phyloP scores from a whole-genome alignment of 2,329 filamentous ascomycete genomes.

The Fusarium sp. region DNA sequence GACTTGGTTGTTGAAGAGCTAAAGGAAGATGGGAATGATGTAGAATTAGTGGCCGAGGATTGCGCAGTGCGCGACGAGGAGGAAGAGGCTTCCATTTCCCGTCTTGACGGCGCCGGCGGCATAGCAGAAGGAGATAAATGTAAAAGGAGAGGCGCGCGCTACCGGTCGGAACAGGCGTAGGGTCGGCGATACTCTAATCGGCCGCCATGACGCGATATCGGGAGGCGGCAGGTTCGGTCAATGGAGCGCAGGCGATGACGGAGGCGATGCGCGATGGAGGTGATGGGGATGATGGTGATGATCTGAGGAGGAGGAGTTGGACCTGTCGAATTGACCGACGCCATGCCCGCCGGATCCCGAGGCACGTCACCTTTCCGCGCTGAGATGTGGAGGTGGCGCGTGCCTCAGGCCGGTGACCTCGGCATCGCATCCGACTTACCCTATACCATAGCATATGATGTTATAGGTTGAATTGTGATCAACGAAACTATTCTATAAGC shows the following conservation, averaged over 20 bases:
- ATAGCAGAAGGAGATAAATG: slow-evolving; percentile 21
- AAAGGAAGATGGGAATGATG: slow-evolving; percentile 22
- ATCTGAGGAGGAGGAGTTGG: slow-evolving; percentile 21
- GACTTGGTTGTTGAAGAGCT: slow-evolving; percentile 20
- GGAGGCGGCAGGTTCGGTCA: not conserved
- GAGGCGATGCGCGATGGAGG: slow-evolving; percentile 8
- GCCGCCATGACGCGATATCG: slow-evolving; percentile 35
- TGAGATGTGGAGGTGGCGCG: slow-evolving; percentile 39
- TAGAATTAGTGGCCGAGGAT: slow-evolving; percentile 39
- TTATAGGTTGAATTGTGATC: not conserved
- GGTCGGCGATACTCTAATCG: slow-evolving; percentile 17
- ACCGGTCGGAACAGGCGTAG: slow-evolving; percentile 20
- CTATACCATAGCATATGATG: slow-evolving; percentile 15
- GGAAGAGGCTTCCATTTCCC: slow-evolving; percentile 36
- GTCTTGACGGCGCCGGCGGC: slow-evolving; percentile 6
- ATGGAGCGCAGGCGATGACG: slow-evolving; percentile 1
- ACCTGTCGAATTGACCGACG: slow-evolving; percentile 16
- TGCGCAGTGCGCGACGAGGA: slow-evolving; percentile 40
- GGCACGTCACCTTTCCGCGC: slow-evolving; percentile 43
- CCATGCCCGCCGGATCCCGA: slow-evolving; percentile 38
- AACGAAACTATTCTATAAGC: too few relatives aligned
- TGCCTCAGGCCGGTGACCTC: slow-evolving; percentile 45
- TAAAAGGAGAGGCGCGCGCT: slow-evolving; percentile 33
- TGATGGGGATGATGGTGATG: slow-evolving; percentile 30
- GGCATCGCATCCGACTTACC: slow-evolving; percentile 32